Base-by-base conservation (phyloP, 1,139 yeast genomes). In the Petasospora rhodanensis region DNA sequence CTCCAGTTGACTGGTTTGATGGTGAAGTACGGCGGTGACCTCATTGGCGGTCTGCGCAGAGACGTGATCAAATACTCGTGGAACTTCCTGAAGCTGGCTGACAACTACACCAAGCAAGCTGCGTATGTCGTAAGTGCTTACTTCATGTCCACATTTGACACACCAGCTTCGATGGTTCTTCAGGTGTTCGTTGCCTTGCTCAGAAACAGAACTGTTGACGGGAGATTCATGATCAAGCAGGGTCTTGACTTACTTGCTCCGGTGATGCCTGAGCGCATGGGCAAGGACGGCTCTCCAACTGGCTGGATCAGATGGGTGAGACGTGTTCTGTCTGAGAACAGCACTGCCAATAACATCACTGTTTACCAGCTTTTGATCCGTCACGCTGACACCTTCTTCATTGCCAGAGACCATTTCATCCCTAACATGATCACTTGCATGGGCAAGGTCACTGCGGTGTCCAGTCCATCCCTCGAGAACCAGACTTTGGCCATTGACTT, bases 251-350 rank as follows among this genome's bases (percentile, higher is more conserved):
- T 84, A 6, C 63, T 93, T 27, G 96, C 97, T 0, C 96, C 97
- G 0, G 94, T 83, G 1, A 72, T 93, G 68, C 79, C 86, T 2
- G 73, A 72, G 40, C 68, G 95, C 35, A 73, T 84, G 59, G 66
- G 66, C 2, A 67, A 68, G 22, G 65, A 64, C 4, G 84, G 74
- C 0, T 65, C 80, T 0, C 65, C 78, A 1, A 76, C 83, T 11
- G 73, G 80, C 31, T 93, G 98, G 98, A 75, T 93, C 37, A 89
- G 85, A 49, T 87, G 96, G 93, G 95, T 96, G 1, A 77, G 96
- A 44, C 70, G 96, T 37, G 94, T 89, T 3, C 67, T 93, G 18
- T 79, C 93, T 3, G 98, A 93, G 52, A 95, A 89, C 54, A 79
- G 82, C 10, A 94, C 89, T 41, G 94, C 83, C 8, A 73, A 86